Conservation (phyloP, 768 basidiomycete species). For the Mycena amicta region DNA sequence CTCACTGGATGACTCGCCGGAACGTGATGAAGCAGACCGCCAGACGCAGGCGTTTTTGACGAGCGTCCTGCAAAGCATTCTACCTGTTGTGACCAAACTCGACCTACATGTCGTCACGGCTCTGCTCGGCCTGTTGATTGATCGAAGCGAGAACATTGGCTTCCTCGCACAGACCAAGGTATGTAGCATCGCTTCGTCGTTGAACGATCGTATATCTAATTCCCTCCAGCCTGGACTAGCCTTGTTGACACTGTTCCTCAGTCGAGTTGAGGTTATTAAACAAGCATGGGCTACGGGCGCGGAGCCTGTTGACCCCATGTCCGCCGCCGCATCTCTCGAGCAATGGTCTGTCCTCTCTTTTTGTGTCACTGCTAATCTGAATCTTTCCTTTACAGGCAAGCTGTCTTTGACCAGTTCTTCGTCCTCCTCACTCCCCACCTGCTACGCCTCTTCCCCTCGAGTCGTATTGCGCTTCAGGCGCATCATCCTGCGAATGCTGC, state of each 20-base stretch:
- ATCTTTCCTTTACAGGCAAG: conserved; percentile 64
- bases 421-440: conserved; percentile 77
- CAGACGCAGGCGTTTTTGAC: conserved; percentile 90
- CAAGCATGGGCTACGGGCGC: conserved; percentile 59
- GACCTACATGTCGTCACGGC: conserved; percentile 84
- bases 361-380: no score
- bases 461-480: conserved; percentile 54
- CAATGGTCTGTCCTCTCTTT: conserved; percentile 54
- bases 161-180: conserved; percentile 81
- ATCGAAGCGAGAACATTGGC: conserved; percentile 69
- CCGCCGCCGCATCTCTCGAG: conserved; percentile 68
- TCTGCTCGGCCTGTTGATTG: conserved; percentile 78
- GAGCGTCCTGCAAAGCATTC: conserved; percentile 83
- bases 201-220: background rate
- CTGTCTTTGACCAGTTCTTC: conserved; percentile 87
- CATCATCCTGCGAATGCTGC: conserved; percentile 32
- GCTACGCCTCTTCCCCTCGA: conserved; percentile 86
- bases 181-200: conserved; percentile 28
- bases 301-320: conserved; percentile 58
- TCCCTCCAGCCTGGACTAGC: conserved; percentile 81
- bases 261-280: conserved; percentile 91
- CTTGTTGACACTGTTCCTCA: conserved; percentile 86
- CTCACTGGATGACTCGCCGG: conserved; percentile 58
- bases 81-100: conserved; percentile 79
- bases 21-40: conserved; percentile 73